Conservation (phyloP, 345 rosid species). For the Stellera chamaejasme region DNA sequence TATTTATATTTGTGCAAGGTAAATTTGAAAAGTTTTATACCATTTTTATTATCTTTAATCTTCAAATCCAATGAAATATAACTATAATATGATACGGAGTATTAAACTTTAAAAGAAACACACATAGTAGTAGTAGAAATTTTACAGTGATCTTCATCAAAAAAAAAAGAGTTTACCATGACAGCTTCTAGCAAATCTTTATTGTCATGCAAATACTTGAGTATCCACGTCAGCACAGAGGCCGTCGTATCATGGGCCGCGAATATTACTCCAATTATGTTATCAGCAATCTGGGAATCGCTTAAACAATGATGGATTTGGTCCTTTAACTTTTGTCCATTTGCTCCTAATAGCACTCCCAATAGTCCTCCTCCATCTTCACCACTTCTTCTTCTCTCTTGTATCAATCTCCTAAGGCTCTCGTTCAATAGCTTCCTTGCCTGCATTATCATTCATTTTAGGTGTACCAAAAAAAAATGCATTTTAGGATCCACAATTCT, state of each 20-base stretch:
- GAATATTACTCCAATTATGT: conserved; percentile 83
- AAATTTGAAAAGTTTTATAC: too few species aligned
- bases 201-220: conserved; percentile 80
- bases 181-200: conserved; percentile 47
- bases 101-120: too few species aligned
- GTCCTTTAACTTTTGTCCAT: conserved; percentile 26
- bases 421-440: conserved; percentile 63
- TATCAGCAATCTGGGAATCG: conserved; percentile 85
- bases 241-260: conserved; percentile 99
- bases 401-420: conserved; percentile 44
- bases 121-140: not conserved
- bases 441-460: conserved; percentile 16
- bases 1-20: too few species aligned
- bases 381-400: conserved; percentile 48
- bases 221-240: conserved; percentile 72
- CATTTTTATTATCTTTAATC: too few species aligned
- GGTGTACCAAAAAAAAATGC: too few species aligned
- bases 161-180: too few species aligned
- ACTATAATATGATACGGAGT: too few species aligned
- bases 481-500: too few species aligned
- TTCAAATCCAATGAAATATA: too few species aligned
- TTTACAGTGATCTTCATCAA: too few species aligned
- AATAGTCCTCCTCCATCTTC: conserved; percentile 46
- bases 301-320: conserved; percentile 20
- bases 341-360: conserved; percentile 48